Evolutionary conservation across 108 stramenopile species (phyloP), one percentile per base, ranked within the genome.

Genomic region (Asterionellopsis glacialis): DNA sequence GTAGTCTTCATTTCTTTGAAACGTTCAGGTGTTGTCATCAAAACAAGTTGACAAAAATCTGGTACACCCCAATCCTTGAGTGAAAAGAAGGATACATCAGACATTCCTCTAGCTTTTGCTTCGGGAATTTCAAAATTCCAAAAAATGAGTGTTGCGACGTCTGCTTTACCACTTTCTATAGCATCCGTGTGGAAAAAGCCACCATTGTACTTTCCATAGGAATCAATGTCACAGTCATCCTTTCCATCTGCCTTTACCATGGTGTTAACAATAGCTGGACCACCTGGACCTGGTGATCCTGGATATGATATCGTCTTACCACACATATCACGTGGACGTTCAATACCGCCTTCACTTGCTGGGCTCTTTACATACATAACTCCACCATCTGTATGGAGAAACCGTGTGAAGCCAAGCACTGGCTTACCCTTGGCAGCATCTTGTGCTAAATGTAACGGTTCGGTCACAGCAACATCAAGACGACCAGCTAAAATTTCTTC

Each of bases 1-100:
- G 10, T 13, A 14, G 40, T 23, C 33, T 74, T 63, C 23, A 24
- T 38, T 11, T 45, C 58, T 41, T 44, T 48, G 49, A 77, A 74
- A 15, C 49, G 59, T 1, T 58, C 9, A 0, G 80, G 80, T 1
- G 80, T 81, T n/a, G 80, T 77, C 59, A 81, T 63, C 6, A 81
- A 51, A 0, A 81, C 75, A 1, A 81, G 51, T 44, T 81, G 80
- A 57, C 80, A 81, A 64, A 81, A 76, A 50, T 81, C 80, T 11
- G 80, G 80, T 0, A 81, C 80, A 26, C 80, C 80, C 80, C 80
- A 81, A 49, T 81, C 80, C 40, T 81, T 81, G 16, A 81, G 51
- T 0, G 68, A 64, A 40, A 81, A 81, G 61, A 76, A 81, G 33
- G 45, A 42, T 18, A 65, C 72, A 43, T 70, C 52, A 4, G 38